phyloP scores from a whole-genome alignment of 1,139 yeast species.

The Saccharomyces uvarum region DNA sequence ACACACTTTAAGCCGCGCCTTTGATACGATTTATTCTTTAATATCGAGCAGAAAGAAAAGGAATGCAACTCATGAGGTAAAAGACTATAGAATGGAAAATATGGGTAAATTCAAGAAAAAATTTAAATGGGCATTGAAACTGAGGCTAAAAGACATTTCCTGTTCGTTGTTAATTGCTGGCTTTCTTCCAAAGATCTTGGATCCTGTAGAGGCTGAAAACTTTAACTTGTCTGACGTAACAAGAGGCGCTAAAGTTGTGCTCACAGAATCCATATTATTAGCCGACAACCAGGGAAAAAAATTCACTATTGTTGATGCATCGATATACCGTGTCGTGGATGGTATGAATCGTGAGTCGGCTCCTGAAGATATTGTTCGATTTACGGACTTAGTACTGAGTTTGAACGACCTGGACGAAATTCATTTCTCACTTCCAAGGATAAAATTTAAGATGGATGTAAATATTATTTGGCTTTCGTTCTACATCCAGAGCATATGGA shows the following conservation, averaged over 20 bases:
- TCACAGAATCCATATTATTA: conserved; percentile 17
- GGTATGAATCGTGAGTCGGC: conserved; percentile 6
- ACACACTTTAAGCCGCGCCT: conserved; percentile 13
- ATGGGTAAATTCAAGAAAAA: not conserved
- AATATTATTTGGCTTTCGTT: conserved; percentile 28
- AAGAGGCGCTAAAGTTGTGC: conserved; percentile 20
- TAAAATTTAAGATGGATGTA: conserved; percentile 23
- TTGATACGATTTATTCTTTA: not conserved
- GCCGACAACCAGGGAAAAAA: conserved; percentile 9
- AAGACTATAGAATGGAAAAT: not conserved
- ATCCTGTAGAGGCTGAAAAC: conserved; percentile 17
- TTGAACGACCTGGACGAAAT: conserved; percentile 1
- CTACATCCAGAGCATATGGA: conserved; percentile 11
- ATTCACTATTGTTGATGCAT: conserved; percentile 13
- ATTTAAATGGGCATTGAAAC: conserved; percentile 16
- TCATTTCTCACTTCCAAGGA: conserved; percentile 12
- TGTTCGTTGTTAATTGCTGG: conserved; percentile 20
- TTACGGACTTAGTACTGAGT: conserved; percentile 12
- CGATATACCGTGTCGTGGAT: conserved; percentile 21
- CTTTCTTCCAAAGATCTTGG: conserved; percentile 19
- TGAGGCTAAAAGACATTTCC: conserved; percentile 24
- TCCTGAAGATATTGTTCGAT: conserved; percentile 14
- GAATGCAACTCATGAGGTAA: not conserved
- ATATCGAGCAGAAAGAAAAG: not conserved
- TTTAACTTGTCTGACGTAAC: conserved; percentile 19